Percentiles rank a stretch among this genome's conserved stretches.
Conservation (phyloP, 1,284 basidiomycete species). For the Melampsora abietis-canadensis region DNA sequence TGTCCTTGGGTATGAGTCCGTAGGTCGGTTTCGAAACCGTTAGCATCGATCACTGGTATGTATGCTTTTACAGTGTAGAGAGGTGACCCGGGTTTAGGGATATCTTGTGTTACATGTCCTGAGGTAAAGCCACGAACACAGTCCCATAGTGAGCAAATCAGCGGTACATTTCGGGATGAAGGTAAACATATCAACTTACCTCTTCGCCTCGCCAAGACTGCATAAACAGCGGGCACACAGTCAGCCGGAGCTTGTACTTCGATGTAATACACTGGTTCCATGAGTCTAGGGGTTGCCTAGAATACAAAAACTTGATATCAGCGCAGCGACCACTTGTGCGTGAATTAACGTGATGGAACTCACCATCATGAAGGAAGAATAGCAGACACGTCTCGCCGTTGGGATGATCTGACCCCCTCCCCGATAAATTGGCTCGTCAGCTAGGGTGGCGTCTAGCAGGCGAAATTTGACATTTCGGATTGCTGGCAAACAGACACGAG, state of each 20-base stretch:
- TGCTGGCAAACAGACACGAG: constrained; percentile 58
- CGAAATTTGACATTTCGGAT: constrained; percentile 99
- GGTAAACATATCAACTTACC: constrained; percentile 19
- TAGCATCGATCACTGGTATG: constrained; percentile 96
- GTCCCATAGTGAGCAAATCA: neutral
- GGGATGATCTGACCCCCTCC: constrained; percentile 98
- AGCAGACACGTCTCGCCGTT: constrained; percentile 92
- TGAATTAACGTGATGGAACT: constrained; percentile 47
- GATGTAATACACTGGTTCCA: constrained; percentile 97
- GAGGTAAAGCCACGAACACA: neutral
- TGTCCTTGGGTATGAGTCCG: constrained; percentile 95
- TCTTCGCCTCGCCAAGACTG: constrained; percentile 88
- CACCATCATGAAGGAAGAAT: constrained; percentile 97
- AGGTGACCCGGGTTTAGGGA: constrained; percentile 94
- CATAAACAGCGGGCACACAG: constrained; percentile 95
- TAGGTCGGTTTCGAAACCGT: constrained; percentile 97
- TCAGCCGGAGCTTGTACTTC: constrained; percentile 98
- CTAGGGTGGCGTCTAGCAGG: constrained; percentile 82
- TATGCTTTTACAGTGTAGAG: constrained; percentile 95
- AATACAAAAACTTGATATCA: neutral
- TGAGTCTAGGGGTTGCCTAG: constrained; percentile 54
- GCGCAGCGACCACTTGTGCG: neutral
- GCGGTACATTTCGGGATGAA: neutral
- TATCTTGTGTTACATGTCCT: constrained; percentile 95
- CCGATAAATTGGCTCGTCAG: constrained; percentile 91